Base-by-base conservation (phyloP, 495 filamentous ascomycete genomes). In the Penicillium daleae region DNA sequence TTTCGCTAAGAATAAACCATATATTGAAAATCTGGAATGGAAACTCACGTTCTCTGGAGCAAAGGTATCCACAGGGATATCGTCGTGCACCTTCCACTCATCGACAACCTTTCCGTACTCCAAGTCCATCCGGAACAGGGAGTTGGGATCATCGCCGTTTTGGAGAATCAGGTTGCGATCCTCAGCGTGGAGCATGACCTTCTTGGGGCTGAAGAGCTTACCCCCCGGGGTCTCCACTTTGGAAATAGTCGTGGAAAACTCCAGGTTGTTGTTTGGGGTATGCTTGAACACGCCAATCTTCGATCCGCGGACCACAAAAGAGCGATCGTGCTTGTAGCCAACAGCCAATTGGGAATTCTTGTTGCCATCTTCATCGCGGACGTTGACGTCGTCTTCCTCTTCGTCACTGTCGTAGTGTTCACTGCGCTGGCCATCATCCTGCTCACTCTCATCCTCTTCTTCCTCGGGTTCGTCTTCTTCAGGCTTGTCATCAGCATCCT, bases 271-370 rank as follows among this genome's bases (percentile, higher is more conserved):
- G 76, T 97, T 90, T 12, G 87, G 81, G 0, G 92, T 97, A 67
- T 98, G 96, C 77, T 96, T 98, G 85, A 99, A 99, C 31, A 98
- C 96, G 56, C 95, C 95, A 71, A 99, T 99, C 83, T 97, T 96
- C 65, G 91, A 92, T 33, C 95, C 95, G 61, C 95, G 90, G 22
- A 99, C 92, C 49, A 99, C 95, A 60, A 98, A 99, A 2, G 93
- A 97, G 27, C 96, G 86, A 68, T 99, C 96, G 66, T 97, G 90
- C 79, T 97, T 99, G 81, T 96, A 97, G 31, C 96, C 95, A 53
- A 99, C 95, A n/a, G 96, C 96, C 26, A 99, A 82, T 72, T 94
- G 91, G 21, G 93, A 97, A 79, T 99, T 99, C 69, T 92, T 86
- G 59, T 95, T 90, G 24, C 89, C 88, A 73, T 97, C 95, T 59